A percentile compares a stretch with the other conserved stretches of the same genome.
Evolutionary conservation across 2,329 filamentous ascomycete genomes (phyloP).

Genomic region (Ascochyta fabae): DNA sequence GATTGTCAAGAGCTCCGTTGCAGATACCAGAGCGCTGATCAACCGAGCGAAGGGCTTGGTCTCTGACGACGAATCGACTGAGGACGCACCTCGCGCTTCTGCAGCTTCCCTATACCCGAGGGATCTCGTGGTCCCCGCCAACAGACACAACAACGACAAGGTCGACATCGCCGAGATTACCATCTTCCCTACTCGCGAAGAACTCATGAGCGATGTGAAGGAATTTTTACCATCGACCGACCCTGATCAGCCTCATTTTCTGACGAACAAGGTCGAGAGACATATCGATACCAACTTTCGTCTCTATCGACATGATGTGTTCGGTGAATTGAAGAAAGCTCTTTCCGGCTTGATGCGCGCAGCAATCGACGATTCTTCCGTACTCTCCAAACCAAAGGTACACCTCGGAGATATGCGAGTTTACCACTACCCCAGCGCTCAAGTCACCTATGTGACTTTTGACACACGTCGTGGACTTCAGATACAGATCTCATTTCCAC

Average conservation of each 20-base stretch:
- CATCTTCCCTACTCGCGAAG: slow-evolving; percentile 42
- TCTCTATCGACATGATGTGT: slow-evolving; percentile 41
- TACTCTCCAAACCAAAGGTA: slow-evolving; percentile 14
- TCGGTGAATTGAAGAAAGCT: slow-evolving; percentile 39
- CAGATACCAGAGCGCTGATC: slow-evolving; percentile 4
- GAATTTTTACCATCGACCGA: slow-evolving; percentile 44
- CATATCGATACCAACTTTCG: slow-evolving; percentile 46
- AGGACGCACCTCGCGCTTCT: slow-evolving; percentile 1
- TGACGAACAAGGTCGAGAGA: slow-evolving; percentile 30
- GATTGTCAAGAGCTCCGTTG: background rate
- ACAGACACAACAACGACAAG: slow-evolving; percentile 45
- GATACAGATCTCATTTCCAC: slow-evolving; percentile 29
- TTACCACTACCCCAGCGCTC: slow-evolving; percentile 28
- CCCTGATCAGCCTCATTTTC: slow-evolving; percentile 35
- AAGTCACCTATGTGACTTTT: slow-evolving; percentile 26
- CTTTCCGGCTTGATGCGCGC: slow-evolving; percentile 29
- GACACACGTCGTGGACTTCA: slow-evolving; percentile 27
- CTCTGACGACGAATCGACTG: background rate
- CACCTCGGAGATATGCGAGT: slow-evolving; percentile 29
- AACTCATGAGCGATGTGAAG: slow-evolving; percentile 49
- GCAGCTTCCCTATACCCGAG: slow-evolving; percentile 32
- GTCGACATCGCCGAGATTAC: slow-evolving; percentile 38
- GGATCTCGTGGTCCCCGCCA: slow-evolving; percentile 25
- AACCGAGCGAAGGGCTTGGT: slow-evolving; percentile 10
- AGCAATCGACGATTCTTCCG: slow-evolving; percentile 6